Conservation (phyloP, 805 yeast species). For the Starmerella khaoyaiensis region DNA sequence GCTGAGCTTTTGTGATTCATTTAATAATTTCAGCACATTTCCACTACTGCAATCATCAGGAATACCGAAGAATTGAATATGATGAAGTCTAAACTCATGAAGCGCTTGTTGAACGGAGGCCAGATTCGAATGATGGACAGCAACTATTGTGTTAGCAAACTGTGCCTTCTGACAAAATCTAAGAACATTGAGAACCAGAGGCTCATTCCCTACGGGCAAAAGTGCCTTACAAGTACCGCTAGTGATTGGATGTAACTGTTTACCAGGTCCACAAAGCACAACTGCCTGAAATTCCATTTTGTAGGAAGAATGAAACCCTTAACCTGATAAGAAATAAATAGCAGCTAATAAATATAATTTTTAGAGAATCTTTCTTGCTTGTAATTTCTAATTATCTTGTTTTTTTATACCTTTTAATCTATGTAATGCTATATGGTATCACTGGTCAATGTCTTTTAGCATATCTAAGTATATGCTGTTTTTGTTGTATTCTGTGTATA, state of each 20-base stretch:
- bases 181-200: constrained; percentile 74
- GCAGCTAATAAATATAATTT: no score
- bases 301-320: background rate
- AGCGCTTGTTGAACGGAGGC: constrained; percentile 25
- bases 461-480: no score
- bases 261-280: constrained; percentile 79
- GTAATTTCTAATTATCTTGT: no score
- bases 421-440: no score
- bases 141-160: constrained; percentile 50
- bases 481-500: no score
- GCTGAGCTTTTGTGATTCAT: constrained; percentile 6
- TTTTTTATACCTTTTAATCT: no score
- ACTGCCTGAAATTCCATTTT: constrained; percentile 86
- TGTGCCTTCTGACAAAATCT: constrained; percentile 89
- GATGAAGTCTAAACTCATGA: constrained; percentile 4
- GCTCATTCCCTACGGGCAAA: constrained; percentile 77
- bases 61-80: constrained; percentile 6
- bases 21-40: constrained; percentile 14
- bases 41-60: constrained; percentile 16
- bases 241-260: constrained; percentile 52
- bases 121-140: constrained; percentile 38
- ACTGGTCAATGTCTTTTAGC: no score
- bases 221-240: constrained; percentile 71
- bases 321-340: no score
- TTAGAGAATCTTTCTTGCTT: no score